Base-by-base conservation (phyloP, 1,284 basidiomycete species). In the Sporisorium graminicola region DNA sequence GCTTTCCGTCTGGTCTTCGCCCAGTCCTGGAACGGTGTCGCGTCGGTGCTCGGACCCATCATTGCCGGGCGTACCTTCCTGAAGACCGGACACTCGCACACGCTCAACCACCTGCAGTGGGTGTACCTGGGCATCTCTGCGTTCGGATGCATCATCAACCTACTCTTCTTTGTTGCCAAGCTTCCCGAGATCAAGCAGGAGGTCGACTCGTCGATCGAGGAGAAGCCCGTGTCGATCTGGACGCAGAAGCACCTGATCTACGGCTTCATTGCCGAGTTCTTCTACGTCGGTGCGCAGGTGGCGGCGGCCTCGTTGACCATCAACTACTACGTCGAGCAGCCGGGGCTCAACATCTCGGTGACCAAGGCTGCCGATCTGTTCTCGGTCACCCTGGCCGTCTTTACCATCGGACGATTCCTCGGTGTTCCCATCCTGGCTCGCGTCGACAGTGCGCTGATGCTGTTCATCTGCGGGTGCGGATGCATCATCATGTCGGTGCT, bases 1-100 rank as follows among this genome's bases (percentile, higher is more conserved):
- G 91, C 92, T 10, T 91, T 91, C 82, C 89, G 92, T 49, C 88
- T 94, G 40, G 92, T 93, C 82, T 91, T 93, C 82, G 92, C 91
- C 58, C 93, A 94, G 86, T 91, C 91, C 2, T 93, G 92, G 87
- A 92, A 93, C 85, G 92, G 93, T 51, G 88, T 94, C 42, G 92
- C 92, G 0, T 90, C 90, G 0, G 92, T 94, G 80, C 88, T 91
- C 24, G 93, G 93, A 0, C 92, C 93, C 27, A 89, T 93, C 77
- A 94, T 94, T 79, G 92, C 92, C 24, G 90, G 91, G 18, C 86
- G 88, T 47, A 92, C 90, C 88, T 93, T 93, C 87, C 92, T 92
- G 88, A 87, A 86, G 7, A 91, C 89, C 2, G 88, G 86, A 58
- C 90, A 92, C 82, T 88, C 88, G 5, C 88, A 87, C 49, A 88